These are phyloP conservation scores for Protostelium mycophagum DNA, from an alignment of 78 protist species.

Conservation along the genomic window DNA sequence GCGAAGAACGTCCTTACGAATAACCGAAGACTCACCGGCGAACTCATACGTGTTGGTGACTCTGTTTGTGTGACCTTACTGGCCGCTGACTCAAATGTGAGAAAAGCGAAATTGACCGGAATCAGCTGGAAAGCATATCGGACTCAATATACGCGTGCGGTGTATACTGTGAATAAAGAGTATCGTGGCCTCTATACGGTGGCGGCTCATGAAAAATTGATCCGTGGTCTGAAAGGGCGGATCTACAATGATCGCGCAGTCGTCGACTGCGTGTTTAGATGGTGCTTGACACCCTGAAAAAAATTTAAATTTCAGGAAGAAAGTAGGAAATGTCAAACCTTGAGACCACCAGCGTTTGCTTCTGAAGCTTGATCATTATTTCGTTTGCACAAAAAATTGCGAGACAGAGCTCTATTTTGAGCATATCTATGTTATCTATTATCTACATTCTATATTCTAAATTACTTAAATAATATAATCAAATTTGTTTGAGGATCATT, in stretches of 20 bases:
- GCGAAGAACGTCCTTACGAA: no score
- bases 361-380: neutral
- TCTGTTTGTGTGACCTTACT: neutral
- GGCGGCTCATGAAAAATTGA: neutral
- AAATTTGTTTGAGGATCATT: no score
- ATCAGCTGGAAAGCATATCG: neutral
- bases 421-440: no score
- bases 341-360: constrained; percentile 2
- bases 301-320: neutral
- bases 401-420: neutral
- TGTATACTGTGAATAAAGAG: neutral
- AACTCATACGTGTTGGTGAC: neutral
- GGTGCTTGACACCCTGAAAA: neutral
- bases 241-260: no score
- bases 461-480: no score
- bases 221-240: neutral
- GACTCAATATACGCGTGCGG: neutral
- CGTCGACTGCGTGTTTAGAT: no score
- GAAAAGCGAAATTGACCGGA: neutral
- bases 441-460: no score
- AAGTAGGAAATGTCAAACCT: neutral
- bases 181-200: neutral
- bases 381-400: neutral
- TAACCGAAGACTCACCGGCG: neutral
- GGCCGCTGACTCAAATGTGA: neutral